Base-by-base conservation (phyloP, 1,284 basidiomycete species). In the Boletus sp. region DNA sequence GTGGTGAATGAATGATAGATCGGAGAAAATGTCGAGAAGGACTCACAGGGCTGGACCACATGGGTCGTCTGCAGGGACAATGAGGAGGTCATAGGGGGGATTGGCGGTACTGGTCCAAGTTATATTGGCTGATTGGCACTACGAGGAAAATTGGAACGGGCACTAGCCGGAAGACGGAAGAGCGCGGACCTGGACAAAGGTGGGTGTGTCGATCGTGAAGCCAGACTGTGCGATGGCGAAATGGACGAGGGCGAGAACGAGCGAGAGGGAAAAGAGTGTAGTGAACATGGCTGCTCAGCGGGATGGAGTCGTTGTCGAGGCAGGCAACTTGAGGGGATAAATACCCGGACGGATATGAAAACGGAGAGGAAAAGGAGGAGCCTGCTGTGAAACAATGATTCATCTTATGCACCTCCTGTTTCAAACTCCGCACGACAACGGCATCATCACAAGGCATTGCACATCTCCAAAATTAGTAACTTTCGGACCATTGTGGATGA, bases 181-280 rank as follows among this genome's bases (percentile, higher is more conserved):
- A 56, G n/a, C n/a, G 47, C 59, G 12, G 22, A 85, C 87, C 74
- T 86, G 78, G 50, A 64, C 68, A 44, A 86, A 49, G 3, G 3
- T 56, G 35, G 82, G 80, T 29, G 77, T 78, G 53, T 60, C 61
- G 60, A 87, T 69, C 32, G 67, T 60, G 57, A 87, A 75, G 8
- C 69, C 71, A 40, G 51, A 48, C 32, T 60, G 61, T 1, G 84
- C 82, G 45, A 75, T 57, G 47, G 72, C 80, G 63, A 70, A 71
- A 56, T 62, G 72, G 62, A 78, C 60, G 64, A 81, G 68, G 57
- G 72, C 64, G 61, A 76, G 68, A 73, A 87, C 69, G 80, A 88
- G 77, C 66, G 82, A 73, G 70, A 78, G 65, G 52, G 76, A 74
- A 86, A 87, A 44, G 84, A 89, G 69, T 72, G 86, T 84, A 71